These are phyloP conservation scores for Silene uniflora DNA, from an alignment of 148 eudicot genomes.

Conservation along the genomic window DNA sequence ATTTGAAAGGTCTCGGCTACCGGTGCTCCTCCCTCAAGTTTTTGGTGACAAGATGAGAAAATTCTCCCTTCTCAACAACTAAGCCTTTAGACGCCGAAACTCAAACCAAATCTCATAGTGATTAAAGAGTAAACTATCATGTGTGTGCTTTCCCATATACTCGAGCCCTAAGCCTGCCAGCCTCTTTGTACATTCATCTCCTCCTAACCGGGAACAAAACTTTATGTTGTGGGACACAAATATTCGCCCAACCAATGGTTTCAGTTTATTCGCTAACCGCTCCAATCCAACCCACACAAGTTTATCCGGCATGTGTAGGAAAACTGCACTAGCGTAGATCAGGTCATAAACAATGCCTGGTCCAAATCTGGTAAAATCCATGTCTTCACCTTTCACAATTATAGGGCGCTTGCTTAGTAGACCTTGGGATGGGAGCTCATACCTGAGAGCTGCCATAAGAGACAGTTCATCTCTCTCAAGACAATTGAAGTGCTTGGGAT, in stretches of 20 bases:
- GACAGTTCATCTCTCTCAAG: slow-evolving; percentile 95
- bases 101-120: slow-evolving; percentile 96
- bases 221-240: slow-evolving; percentile 89
- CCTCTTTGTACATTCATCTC: slow-evolving; percentile 79
- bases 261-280: slow-evolving; percentile 59
- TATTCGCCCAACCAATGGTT: slow-evolving; percentile 70
- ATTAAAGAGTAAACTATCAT: slow-evolving; percentile 89
- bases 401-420: slow-evolving; percentile 75
- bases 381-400: slow-evolving; percentile 83
- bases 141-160: slow-evolving; percentile 77
- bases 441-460: slow-evolving; percentile 87
- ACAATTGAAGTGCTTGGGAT: slow-evolving; percentile 72
- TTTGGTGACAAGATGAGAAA: not conserved
- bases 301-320: slow-evolving; percentile 89
- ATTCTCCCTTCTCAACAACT: not conserved
- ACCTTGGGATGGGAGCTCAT: slow-evolving; percentile 94
- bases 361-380: slow-evolving; percentile 81
- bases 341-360: slow-evolving; percentile 56
- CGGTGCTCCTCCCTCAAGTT: not conserved
- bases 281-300: slow-evolving; percentile 96
- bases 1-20: not conserved
- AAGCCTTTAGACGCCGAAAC: slow-evolving; percentile 57
- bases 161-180: slow-evolving; percentile 65
- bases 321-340: slow-evolving; percentile 96
- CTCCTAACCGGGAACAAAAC: slow-evolving; percentile 92